Base-by-base conservation (phyloP, 1,284 basidiomycete genomes). In the Chondrostereum purpureum region DNA sequence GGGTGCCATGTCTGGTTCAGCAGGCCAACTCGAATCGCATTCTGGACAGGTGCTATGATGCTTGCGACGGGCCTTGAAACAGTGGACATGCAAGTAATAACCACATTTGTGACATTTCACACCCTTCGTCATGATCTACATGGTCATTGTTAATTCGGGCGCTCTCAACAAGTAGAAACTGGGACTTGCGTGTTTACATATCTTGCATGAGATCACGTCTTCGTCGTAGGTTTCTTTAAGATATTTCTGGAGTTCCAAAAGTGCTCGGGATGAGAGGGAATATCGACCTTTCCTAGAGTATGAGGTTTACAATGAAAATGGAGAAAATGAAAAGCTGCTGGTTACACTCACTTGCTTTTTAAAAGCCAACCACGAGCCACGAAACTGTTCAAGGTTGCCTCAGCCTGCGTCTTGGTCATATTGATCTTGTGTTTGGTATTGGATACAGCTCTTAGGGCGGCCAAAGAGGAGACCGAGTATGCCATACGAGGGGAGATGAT, bases 341-440 rank as follows among this genome's bases (percentile, higher is more conserved):
- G 45, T 23, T 16, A 14, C 33, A 70, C 83, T 55, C 56, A 85
- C 89, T 72, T 77, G 77, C 84, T 88, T 62, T 81, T 84, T 27
- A 77, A 51, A 2, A 92, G 62, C 90, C 89, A 90, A 18, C 85
- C 84, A 53, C 80, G 83, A 17, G 85, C 80, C 1, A 92, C 86
- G 56, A 94, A 88, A 53, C 85, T 91, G 20, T 72, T 68, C 14
- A 94, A 63, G 8, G 90, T 73, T 34, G 73, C 62, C 63, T 93
- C 87, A 1, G 79, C 84, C 50, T 85, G 83, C 3, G 79, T 69
- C 61, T 89, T 86, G 40, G 80, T 80, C 73, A 92, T 82, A 48
- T 68, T 80, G 1, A 71, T 62, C 57, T 78, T 80, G 0, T 77
- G 66, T 56, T 80, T 82, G 35, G 88, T 65, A 23, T 70, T 57